Percentiles rank a stretch among this genome's conserved stretches.
Conservation (phyloP, 1,284 basidiomycete species). For the Veloboletus limbatus region DNA sequence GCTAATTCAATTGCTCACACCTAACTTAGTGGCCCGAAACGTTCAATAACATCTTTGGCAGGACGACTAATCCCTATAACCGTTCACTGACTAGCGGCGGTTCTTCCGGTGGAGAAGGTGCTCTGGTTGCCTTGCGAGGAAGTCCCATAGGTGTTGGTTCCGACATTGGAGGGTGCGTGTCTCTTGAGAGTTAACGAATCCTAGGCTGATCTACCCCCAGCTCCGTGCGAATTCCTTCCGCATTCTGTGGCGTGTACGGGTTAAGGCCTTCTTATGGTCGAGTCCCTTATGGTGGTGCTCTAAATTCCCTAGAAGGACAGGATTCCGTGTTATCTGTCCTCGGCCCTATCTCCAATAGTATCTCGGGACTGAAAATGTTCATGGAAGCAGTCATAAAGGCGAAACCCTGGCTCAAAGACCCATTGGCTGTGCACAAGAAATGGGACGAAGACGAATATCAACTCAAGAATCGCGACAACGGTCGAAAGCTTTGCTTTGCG, state of each 20-base stretch:
- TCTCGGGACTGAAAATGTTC: conserved; percentile 62
- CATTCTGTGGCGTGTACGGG: conserved; percentile 65
- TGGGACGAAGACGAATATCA: conserved; percentile 63
- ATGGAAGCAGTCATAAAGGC: conserved; percentile 53
- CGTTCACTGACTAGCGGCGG: conserved; percentile 52
- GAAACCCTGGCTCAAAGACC: conserved; percentile 72
- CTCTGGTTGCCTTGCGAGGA: conserved; percentile 54
- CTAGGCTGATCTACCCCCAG: conserved; percentile 30
- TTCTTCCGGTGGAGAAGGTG: conserved; percentile 66
- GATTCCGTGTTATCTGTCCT: conserved; percentile 70
- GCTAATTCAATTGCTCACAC: not conserved
- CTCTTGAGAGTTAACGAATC: not conserved
- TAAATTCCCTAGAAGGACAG: conserved; percentile 66
- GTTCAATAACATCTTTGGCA: conserved; percentile 62
- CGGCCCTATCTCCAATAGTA: conserved; percentile 62
- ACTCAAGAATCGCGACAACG: conserved; percentile 57
- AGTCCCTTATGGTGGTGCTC: conserved; percentile 64
- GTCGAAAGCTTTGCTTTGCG: conserved; percentile 57
- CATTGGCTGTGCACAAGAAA: conserved; percentile 55
- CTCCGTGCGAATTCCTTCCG: conserved; percentile 67
- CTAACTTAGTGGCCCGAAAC: conserved; percentile 59
- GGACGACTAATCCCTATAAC: conserved; percentile 65
- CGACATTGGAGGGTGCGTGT: conserved; percentile 61
- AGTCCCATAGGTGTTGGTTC: conserved; percentile 65
- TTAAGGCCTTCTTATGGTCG: conserved; percentile 70